Evolutionary conservation across 331 rosid species (phyloP), one percentile per base, ranked within the genome.

Genomic region (Saraca asoca): DNA sequence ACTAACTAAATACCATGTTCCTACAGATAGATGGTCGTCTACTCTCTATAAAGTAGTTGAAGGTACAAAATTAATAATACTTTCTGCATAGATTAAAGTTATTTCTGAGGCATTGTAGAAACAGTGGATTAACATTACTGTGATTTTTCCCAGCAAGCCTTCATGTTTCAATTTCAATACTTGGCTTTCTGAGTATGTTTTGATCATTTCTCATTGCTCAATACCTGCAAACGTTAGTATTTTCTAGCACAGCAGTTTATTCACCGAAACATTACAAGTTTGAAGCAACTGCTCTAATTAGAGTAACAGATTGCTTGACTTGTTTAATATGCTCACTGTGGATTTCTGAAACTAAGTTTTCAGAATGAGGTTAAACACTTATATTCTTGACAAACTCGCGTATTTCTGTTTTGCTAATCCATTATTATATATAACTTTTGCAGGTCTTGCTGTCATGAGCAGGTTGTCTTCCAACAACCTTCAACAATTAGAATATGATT

Each of bases 391-490:
- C 29, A 29, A 31, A 50, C 4, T 16, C 6, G 19, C 1, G 11
- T 64, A 5, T 59, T 37, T 39, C 15, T 38, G 33, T 59, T 44
- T 12, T 37, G 20, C 16, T 81, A n/a, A 54, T 68, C 42, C 45
- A 51, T 13, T 9, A 12, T 56, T 51, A 51, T 15, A 34, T 15
- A 34, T 58, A 53, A 43, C 48, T 38, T 16, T 51, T 51, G 44
- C 86, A 87, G 91, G 95, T 67, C 79, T 89, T 50, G 86, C 82
- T 61, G 45, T 85, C 78, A 83, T 89, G 88, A 58, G 78, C 77
- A 83, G 67, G 77, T 77, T 87, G 42, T 74, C 85, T 70, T 77
- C 71, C 3, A 79, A 73, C 58, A 87, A 75, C 75, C 68, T 35
- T 81, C 80, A 72, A 33, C 81, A 74, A 6, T 39, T 67, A 50